Percentiles rank a stretch among this genome's conserved stretches.
Evolutionary conservation across 257 asterid genomes (phyloP).

Genomic region (Nicotiana otophora): DNA sequence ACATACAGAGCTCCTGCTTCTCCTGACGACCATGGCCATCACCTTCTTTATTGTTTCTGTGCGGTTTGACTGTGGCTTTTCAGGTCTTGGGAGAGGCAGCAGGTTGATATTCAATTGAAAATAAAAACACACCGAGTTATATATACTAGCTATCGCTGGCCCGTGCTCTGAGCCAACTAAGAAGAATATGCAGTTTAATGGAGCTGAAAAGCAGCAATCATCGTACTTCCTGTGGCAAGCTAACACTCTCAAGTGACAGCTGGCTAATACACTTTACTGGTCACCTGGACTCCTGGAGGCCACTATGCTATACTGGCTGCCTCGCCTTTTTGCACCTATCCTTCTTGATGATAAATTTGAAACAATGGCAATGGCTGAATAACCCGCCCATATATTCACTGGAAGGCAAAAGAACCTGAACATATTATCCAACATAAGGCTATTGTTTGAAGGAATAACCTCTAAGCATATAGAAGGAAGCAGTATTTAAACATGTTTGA

Average conservation of each 20-base stretch:
- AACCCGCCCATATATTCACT: background rate
- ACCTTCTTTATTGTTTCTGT: background rate
- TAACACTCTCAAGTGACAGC: background rate
- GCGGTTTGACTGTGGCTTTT: background rate
- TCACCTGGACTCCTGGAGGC: background rate
- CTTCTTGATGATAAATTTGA: background rate
- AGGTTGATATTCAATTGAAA: background rate
- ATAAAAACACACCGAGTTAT: background rate
- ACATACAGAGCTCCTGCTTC: background rate
- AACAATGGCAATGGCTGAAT: background rate
- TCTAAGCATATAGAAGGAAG: background rate
- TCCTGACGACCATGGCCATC: background rate
- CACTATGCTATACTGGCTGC: background rate
- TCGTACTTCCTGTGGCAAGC: background rate
- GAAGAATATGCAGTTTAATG: background rate
- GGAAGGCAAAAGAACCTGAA: background rate
- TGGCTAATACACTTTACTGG: background rate
- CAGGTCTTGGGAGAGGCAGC: background rate
- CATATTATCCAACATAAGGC: background rate
- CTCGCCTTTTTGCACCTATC: background rate
- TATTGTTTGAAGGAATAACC: background rate
- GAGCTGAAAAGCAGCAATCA: background rate
- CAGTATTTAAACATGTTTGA: background rate
- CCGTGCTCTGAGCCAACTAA: background rate
- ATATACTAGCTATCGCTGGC: background rate